Evolutionary conservation across 129 eudicot species (phyloP), one percentile per base, ranked within the genome.

Genomic region (Ambrosia trifida): DNA sequence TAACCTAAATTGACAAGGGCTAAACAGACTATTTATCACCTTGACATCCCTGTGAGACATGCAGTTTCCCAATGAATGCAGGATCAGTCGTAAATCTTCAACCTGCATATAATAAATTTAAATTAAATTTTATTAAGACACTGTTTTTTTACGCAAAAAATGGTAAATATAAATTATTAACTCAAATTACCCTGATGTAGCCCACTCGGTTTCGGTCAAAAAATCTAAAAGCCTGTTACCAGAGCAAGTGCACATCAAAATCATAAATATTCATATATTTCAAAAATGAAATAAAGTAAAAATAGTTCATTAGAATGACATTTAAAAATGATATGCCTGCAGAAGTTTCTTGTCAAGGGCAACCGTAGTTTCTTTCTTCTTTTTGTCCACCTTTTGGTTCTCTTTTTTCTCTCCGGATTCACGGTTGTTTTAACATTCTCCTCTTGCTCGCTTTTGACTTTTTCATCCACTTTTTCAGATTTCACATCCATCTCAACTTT

Each of bases 181-280:
- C 16, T 32, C n/a, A 12, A 32, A 56, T 83, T 81, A 94, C 97
- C 87, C 99, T 83, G 58, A 95, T 65, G 85, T 84, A 79, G 70
- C 99, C 99, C 69, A 74, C 96, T 75, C 97, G 82, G 74, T 90
- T 88, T 36, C 99, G 83, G 64, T 95, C 99, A 83, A 95, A 95
- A 75, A 95, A 95, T 82, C 97, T 90, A 85, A 95, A 90, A 41
- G 99, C 99, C 99, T 94, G 93, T 43, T 46, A 17, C 11, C 30
- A 57, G 69, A 67, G 44, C 17, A 75, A 54, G 17, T 2, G 1
- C 46, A 47, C 51, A 51, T 73, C 45, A 57, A 57, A 58, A 44
- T 50, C 11, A 3, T 4, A 40, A 28, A 30, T 18, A 13, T 31
- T 5, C 31, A 31, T 59, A 59, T 59, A 30, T 2, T 28, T 5